A percentile compares a stretch with the other conserved stretches of the same genome.
Conservation (phyloP, 2,329 filamentous ascomycete species). For the Dothideomycetidae sp. region DNA sequence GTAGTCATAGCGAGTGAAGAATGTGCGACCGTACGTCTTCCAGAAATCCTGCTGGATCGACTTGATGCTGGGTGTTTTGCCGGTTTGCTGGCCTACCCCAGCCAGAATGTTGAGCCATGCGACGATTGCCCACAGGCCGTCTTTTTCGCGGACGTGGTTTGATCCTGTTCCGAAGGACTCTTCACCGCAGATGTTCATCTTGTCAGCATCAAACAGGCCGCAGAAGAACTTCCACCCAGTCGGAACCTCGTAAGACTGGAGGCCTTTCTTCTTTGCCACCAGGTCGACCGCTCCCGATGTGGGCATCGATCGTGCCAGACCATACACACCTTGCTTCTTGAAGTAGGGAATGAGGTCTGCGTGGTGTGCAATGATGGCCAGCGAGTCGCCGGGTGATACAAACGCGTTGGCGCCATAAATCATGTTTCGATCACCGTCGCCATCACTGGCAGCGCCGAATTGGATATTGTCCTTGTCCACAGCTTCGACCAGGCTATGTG, state of each 20-base stretch:
- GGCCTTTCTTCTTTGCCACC: conserved; percentile 84
- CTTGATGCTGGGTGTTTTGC: conserved; percentile 76
- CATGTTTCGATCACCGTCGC: conserved; percentile 99
- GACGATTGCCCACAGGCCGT: conserved; percentile 91
- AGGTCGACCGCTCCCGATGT: conserved; percentile 91
- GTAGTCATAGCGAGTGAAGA: conserved; percentile 99
- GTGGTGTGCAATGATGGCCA: conserved; percentile 96
- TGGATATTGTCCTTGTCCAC: conserved; percentile 86
- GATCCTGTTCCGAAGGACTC: conserved; percentile 96
- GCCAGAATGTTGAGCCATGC: conserved; percentile 99
- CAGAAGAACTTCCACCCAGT: conserved; percentile 99
- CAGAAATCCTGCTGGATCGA: conserved; percentile 97
- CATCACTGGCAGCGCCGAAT: conserved; percentile 91
- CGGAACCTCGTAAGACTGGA: conserved; percentile 89
- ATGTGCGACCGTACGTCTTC: conserved; percentile 87
- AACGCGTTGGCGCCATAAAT: conserved; percentile 96
- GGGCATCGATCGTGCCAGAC: conserved; percentile 92
- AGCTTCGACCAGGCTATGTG: conserved; percentile 81
- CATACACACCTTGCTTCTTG: conserved; percentile 91
- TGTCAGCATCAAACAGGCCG: conserved; percentile 82
- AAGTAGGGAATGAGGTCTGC: conserved; percentile 96
- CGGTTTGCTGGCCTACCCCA: conserved; percentile 70
- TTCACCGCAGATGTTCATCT: conserved; percentile 96
- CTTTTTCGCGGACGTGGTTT: conserved; percentile 98
- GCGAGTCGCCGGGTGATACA: conserved; percentile 82